Base-by-base conservation (phyloP, 2,329 filamentous ascomycete species). In the Lojkania enalia region DNA sequence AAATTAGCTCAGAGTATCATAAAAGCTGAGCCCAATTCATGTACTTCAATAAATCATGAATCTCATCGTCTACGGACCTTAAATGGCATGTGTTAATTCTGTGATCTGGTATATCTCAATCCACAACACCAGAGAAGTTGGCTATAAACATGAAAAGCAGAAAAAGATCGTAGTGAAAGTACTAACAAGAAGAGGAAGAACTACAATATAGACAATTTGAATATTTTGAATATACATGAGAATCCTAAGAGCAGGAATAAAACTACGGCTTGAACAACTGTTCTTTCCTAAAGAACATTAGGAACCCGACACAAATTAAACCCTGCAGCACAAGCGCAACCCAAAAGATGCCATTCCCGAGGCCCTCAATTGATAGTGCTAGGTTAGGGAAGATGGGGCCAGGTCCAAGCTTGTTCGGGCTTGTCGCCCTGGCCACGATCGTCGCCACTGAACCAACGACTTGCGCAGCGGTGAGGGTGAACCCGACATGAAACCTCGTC, bases 311-410 rank as follows among this genome's bases (percentile, higher is more conserved):
- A 51, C 78, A 84, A 49, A 86, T 77, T 16, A 75, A 65, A 40
- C 84, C 61, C 60, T 87, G 83, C 43, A 80, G 72, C 5, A 74
- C 46, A 25, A 86, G 59, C 38, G 77, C 79, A 45, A 84, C 70
- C 83, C 83, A 86, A 62, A 86, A 85, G 2, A 49, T 15, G 1
- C 14, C 42, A 19, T 76, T 75, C 11, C 67, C 74, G 27, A 82
- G 60, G 2, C 75, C 76, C 11, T 72, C 67, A 18, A 73, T 62
- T 0, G 74, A 74, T 41, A 74, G 72, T 13, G 76, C 77, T 49
- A 86, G 76, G 63, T 85, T 80, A 0, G 83, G 83, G 51, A 84
- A 85, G 14, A 85, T 81, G 2, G 74, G 71, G 1, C 82, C 81
- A 1, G 83, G 83, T 0, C 83, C 83, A 18, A 81, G 73, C 5